Base-by-base conservation (phyloP, 192 early-diverging fungal species). In the Mortierella antarctica region DNA sequence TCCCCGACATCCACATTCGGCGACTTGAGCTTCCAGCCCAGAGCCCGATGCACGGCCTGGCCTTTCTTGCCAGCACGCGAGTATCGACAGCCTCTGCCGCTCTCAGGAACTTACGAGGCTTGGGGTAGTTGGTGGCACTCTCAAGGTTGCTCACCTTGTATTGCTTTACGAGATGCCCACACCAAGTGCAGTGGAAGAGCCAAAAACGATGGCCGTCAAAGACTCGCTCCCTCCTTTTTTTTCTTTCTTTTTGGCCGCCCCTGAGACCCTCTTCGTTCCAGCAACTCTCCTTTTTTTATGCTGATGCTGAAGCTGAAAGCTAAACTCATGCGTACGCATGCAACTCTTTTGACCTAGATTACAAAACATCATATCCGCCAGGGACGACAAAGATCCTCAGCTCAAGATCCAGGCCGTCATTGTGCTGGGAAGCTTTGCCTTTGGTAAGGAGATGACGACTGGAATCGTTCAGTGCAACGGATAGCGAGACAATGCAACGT, bases 381-480 rank as follows among this genome's bases (percentile, higher is more conserved):
- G 68, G 44, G 78, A 79, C 15, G 69, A 65, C 47, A 70, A 68
- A 17, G 74, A 82, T 17, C 65, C 86, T 23, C 67, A 84, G n/a
- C 52, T 90, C 14, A 86, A 88, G 51, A 87, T 91, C 5, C 89
- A 92, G 74, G 87, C 89, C n/a, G 84, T 84, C 17, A 91, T 89
- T 48, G 87, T 92, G 18, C 82, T 93, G 21, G 90, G 92, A 21
- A 91, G 89, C 50, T 88, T 92, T 59, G 90, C 91, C 47, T 89
- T 90, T 83, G 92, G 89, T 90, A 84, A 59, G 51, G 13, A 40
- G 41, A 17, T 31, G 41, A 49, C 20, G 54, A 56, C 31, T 57
- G 9, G 52, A 61, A 61, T 42, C 67, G 9, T 15, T 42, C 67
- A 46, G n/a, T 69, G 44, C 40, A 58, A 2, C n/a, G 23, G 31